A percentile compares a stretch with the other conserved stretches of the same genome.
Evolutionary conservation across 371 early-diverging fungal genomes (phyloP).

Genomic region (Mucor racemosus): DNA sequence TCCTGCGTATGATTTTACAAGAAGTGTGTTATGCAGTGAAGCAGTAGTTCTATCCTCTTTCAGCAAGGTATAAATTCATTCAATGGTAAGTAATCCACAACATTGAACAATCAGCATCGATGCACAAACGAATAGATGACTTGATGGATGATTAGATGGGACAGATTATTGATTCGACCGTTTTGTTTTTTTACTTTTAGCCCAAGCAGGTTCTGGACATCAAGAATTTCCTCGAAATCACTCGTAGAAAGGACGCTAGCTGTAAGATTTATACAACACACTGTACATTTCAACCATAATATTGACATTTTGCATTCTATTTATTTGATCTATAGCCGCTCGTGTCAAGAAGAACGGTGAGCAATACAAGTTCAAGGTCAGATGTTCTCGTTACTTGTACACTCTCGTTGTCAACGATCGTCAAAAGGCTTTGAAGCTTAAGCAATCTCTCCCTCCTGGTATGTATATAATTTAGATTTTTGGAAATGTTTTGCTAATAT

Average conservation of each 20-base stretch:
- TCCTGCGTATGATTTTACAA: background rate
- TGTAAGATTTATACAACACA: conserved; percentile 47
- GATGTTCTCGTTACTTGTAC: conserved; percentile 94
- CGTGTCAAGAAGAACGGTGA: conserved; percentile 95
- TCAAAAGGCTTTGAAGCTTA: conserved; percentile 94
- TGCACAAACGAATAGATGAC: background rate
- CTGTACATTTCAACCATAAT: background rate
- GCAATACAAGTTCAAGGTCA: conserved; percentile 96
- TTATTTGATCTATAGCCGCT: conserved; percentile 57
- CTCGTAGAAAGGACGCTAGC: conserved; percentile 91
- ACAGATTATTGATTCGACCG: background rate
- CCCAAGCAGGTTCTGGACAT: conserved; percentile 95
- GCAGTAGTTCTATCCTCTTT: conserved; percentile 21
- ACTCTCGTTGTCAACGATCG: conserved; percentile 89
- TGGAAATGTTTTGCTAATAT: background rate
- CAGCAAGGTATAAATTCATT: conserved; percentile 26
- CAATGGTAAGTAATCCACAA: conserved; percentile 16
- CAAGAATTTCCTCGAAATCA: conserved; percentile 93
- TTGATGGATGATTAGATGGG: conserved; percentile 9
- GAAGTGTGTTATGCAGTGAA: conserved; percentile 12
- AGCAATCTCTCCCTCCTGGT: conserved; percentile 85
- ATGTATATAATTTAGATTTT: conserved; percentile 19
- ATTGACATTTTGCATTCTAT: background rate
- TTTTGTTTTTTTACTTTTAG: conserved; percentile 42
- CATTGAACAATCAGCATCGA: background rate